Conservation (phyloP, 495 filamentous ascomycete species). For the Tuber microsphaerosporum region DNA sequence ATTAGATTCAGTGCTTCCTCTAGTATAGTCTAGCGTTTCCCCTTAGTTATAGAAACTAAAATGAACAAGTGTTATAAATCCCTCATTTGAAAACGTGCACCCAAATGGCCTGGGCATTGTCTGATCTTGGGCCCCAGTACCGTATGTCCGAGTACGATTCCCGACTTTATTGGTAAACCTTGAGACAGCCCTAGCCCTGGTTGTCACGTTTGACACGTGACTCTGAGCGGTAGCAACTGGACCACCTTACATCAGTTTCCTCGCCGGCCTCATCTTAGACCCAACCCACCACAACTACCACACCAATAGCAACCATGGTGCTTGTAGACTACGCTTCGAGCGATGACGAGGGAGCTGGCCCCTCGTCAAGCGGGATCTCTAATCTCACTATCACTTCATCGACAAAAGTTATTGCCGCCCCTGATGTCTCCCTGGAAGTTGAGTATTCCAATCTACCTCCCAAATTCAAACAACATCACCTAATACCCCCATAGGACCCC, state of each 20-base stretch:
- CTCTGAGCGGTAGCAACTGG: slow-evolving; percentile 10
- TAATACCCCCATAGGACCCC: slow-evolving; percentile 36
- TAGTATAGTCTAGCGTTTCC: neutral
- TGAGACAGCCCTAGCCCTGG: slow-evolving; percentile 25
- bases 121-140: neutral
- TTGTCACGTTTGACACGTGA: slow-evolving; percentile 11
- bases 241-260: slow-evolving; percentile 19
- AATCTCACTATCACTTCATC: slow-evolving; percentile 15
- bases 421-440: slow-evolving; percentile 42
- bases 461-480: slow-evolving; percentile 1
- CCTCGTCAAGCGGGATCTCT: slow-evolving; percentile 20
- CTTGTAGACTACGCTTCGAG: slow-evolving; percentile 40
- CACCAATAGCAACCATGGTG: slow-evolving; percentile 21
- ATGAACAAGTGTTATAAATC: neutral
- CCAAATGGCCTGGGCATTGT: neutral
- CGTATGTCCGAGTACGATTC: neutral
- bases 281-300: neutral
- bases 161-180: neutral
- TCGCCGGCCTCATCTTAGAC: neutral
- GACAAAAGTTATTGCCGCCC: slow-evolving; percentile 35
- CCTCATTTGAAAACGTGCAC: neutral
- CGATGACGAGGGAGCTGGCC: slow-evolving; percentile 32
- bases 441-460: slow-evolving; percentile 21
- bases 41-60: neutral
- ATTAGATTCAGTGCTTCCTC: neutral